phyloP scores from a whole-genome alignment of 345 rosid species.

The Anastatica hierochuntica region DNA sequence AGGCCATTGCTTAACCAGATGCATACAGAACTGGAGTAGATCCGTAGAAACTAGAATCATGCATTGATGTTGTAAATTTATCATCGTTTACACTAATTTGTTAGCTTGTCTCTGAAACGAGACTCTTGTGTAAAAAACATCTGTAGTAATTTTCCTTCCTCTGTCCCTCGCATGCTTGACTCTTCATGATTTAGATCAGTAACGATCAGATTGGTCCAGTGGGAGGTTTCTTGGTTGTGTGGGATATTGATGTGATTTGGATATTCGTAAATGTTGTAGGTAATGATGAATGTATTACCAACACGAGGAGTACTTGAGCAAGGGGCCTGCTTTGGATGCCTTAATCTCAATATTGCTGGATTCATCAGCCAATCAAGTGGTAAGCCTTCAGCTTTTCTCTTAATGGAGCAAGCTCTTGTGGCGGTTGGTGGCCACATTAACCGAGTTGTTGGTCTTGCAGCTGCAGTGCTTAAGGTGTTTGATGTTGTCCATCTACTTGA shows the following conservation, averaged over 20 bases:
- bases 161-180: background rate
- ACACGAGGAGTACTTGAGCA: slow-evolving; percentile 69
- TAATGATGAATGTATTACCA: slow-evolving; percentile 64
- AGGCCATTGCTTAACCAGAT: background rate
- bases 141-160: background rate
- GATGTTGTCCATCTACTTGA: too few species aligned
- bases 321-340: slow-evolving; percentile 94
- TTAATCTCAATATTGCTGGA: slow-evolving; percentile 74
- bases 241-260: background rate
- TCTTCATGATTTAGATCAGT: background rate
- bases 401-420: background rate
- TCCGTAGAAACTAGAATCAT: background rate
- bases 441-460: too few species aligned
- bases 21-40: background rate
- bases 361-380: slow-evolving; percentile 91
- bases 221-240: background rate
- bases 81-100: background rate
- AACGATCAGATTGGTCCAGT: background rate
- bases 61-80: background rate
- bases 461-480: too few species aligned
- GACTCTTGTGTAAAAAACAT: background rate
- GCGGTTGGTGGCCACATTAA: too few species aligned
- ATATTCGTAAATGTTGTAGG: slow-evolving; percentile 17
- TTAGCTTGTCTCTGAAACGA: background rate
- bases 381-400: slow-evolving; percentile 19